These are phyloP conservation scores for Acanthamoeba polyphaga DNA, from an alignment of 208 protist genomes.

Conservation along the genomic window DNA sequence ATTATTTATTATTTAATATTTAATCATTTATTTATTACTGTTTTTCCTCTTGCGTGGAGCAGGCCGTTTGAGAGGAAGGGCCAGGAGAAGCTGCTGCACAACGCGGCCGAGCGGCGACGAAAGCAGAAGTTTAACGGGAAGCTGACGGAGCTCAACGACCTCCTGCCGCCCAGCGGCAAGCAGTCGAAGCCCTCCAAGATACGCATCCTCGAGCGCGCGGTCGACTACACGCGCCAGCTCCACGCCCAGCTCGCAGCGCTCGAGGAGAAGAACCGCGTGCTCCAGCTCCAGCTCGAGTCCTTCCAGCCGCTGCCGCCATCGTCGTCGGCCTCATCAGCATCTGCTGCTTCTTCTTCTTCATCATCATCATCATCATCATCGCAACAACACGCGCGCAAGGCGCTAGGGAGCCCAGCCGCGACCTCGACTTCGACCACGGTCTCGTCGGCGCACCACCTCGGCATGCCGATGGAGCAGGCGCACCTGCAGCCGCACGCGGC, in stretches of 20 bases:
- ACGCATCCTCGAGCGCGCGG: constrained; percentile 16
- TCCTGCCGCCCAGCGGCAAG: constrained; percentile 54
- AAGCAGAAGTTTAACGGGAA: constrained; percentile 70
- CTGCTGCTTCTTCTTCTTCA: too few relatives aligned
- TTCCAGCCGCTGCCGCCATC: not conserved
- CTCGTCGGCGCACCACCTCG: not conserved
- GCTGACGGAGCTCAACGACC: constrained; percentile 68
- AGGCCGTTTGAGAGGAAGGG: constrained; percentile 54
- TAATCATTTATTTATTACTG: not conserved
- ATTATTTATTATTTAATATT: not conserved
- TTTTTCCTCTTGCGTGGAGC: not conserved
- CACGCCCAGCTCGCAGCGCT: constrained; percentile 44
- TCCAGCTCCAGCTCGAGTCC: constrained; percentile 40
- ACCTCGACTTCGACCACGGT: not conserved
- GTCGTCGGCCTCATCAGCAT: not conserved
- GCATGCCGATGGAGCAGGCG: not conserved
- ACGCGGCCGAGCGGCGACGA: constrained; percentile 41
- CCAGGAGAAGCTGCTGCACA: constrained; percentile 69
- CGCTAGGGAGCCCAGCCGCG: not conserved
- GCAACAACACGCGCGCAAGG: not conserved
- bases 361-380: not conserved
- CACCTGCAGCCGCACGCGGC: not conserved
- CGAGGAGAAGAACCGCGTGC: constrained; percentile 45
- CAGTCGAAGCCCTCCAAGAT: constrained; percentile 70
- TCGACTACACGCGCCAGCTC: constrained; percentile 54